Base-by-base conservation (phyloP, 495 filamentous ascomycete species). In the Lasiosphaeria ovina region DNA sequence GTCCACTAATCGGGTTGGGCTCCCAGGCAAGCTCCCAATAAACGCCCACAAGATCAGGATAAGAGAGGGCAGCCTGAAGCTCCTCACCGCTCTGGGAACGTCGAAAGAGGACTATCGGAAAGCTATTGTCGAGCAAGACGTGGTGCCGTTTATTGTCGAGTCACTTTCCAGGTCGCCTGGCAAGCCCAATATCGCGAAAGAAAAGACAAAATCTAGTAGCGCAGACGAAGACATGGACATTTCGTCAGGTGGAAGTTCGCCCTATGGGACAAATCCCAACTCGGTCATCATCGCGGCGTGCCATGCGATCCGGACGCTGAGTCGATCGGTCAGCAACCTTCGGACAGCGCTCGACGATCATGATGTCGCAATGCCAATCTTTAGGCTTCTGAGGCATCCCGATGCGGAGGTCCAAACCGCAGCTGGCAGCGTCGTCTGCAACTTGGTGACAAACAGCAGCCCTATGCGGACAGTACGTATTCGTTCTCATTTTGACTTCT, bases 81-180 rank as follows among this genome's bases (percentile, higher is more conserved):
- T 90, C 10, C 74, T 98, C 52, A 89, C 90, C 48, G 86, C 89
- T 5, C 70, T 98, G 59, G 86, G 89, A 14, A 81, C 89, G 5
- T 87, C 88, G 67, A 92, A 91, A 54, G 92, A 98, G 58, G 85
- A 90, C 40, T 92, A 92, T 64, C 83, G 92, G 33, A 96, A 96
- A 70, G 79, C 81, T 3, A 80, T 98, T 48, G 89, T 93, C 53
- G 90, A 93, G 24, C 84, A 89, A 54, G 91, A 91, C 3, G 82
- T 90, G 17, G 80, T 94, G 3, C 83, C 86, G 2, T 92, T 88
- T 68, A 86, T 98, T 36, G 87, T 94, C 42, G 90, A 94, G 63
- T 91, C 92, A 0, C 80, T 98, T 61, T 88, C 84, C 47, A 82
- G 87, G 5, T 79, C 76, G 44, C 78, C 84, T 5, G 50, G 66